Base-by-base conservation (phyloP, 2,329 filamentous ascomycete genomes). In the Aspergillus piperis region DNA sequence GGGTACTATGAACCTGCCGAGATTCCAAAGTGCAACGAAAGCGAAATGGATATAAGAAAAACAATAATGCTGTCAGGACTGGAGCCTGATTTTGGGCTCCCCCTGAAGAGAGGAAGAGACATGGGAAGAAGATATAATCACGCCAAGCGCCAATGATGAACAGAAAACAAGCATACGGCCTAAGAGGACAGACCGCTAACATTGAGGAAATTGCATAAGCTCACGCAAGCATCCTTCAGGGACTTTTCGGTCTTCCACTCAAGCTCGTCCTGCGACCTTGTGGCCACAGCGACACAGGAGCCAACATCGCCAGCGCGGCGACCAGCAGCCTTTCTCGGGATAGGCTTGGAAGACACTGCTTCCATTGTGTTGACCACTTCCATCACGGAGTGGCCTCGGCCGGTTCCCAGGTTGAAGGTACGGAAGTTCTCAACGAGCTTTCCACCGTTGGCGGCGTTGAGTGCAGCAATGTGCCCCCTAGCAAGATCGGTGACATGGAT, bases 401-500 rank as follows among this genome's bases (percentile, higher is more conserved):
- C 76, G 4, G 76, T 77, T 6, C 76, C 76, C 38, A 78, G 63
- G 47, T 78, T 78, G 68, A 77, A 78, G 5, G 74, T 74, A 10
- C 75, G 75, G 68, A 77, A 78, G 60, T 84, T 77, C 21, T 76
- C 70, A 44, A 60, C 66, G 51, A 77, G 58, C 44, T 69, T 70
- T 8, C 73, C 73, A 17, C 72, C 68, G 25, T 70, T 70, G 36
- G 75, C 71, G 27, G 78, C 68, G 15, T 69, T 68, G 21, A 88
- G 76, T 1, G 87, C 87, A 6, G 86, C 85, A 39, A 88, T 81
- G 72, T 90, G 87, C 4, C 76, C 87, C 44, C 83, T 79, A 5
- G 86, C 86, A 48, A 90, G 80, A 71, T 89, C 87, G 15, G 82
- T 83, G 39, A 89, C 87, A 65, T 89, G 87, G 63, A 89, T 88